These are phyloP conservation scores for Tulasnella sp. DNA, from an alignment of 768 basidiomycete species.

Conservation along the genomic window DNA sequence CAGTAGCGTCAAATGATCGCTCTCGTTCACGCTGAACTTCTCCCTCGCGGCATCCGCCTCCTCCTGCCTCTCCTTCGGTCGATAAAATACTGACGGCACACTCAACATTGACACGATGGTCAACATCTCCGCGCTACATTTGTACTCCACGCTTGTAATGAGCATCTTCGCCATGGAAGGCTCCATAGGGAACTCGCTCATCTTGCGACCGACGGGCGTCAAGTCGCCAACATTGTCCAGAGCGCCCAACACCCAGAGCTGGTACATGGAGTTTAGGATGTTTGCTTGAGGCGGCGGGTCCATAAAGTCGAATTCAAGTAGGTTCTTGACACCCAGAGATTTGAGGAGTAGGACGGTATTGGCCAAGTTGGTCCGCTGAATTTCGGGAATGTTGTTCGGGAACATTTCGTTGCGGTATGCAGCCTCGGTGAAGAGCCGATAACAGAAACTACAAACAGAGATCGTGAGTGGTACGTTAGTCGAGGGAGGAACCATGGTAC, in stretches of 20 bases:
- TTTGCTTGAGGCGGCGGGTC: conserved; percentile 99
- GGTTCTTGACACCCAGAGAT: conserved; percentile 94
- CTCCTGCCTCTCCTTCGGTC: conserved; percentile 96
- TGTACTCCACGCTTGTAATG: conserved; percentile 91
- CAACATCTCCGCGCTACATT: conserved; percentile 93
- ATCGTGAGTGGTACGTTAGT: background rate
- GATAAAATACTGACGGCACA: conserved; percentile 96
- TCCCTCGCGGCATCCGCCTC: conserved; percentile 97
- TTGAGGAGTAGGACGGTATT: conserved; percentile 95
- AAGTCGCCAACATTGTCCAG: conserved; percentile 97
- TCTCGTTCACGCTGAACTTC: conserved; percentile 98
- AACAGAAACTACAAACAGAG: conserved; percentile 69
- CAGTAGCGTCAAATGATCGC: conserved; percentile 91
- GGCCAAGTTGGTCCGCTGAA: conserved; percentile 95
- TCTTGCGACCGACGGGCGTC: conserved; percentile 88
- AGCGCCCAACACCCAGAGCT: conserved; percentile 98
- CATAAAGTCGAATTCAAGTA: conserved; percentile 99
- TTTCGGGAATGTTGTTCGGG: conserved; percentile 94
- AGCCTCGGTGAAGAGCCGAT: conserved; percentile 96
- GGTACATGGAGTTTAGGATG: conserved; percentile 99
- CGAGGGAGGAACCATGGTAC: conserved; percentile 41
- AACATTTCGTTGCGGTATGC: conserved; percentile 96
- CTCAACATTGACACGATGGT: conserved; percentile 99
- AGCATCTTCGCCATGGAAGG: conserved; percentile 99
- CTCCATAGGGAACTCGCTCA: conserved; percentile 99